These are phyloP conservation scores for Gaertneriomyces semiglobifer DNA, from an alignment of 192 early-diverging fungal genomes.

Conservation along the genomic window DNA sequence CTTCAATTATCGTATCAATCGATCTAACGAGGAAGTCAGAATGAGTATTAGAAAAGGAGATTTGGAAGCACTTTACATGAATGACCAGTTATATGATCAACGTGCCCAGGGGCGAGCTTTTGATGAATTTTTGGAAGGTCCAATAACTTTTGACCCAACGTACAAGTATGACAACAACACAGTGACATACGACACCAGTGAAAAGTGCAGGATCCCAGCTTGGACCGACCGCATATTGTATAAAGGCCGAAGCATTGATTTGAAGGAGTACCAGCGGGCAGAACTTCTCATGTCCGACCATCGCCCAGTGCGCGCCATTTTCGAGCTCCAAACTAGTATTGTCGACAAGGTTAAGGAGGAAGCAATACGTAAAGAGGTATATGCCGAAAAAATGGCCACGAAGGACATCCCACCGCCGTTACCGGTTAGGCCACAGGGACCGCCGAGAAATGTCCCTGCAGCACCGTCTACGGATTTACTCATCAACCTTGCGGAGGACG, in stretches of 20 bases:
- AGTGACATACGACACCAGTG: constrained; percentile 67
- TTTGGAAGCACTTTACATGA: constrained; percentile 12
- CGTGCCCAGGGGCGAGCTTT: constrained; percentile 64
- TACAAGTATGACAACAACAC: constrained; percentile 81
- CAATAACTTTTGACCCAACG: constrained; percentile 69
- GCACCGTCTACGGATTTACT: constrained; percentile 23
- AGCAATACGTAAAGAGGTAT: constrained; percentile 22
- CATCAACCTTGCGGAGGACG: constrained; percentile 31
- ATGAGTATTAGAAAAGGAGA: constrained; percentile 3
- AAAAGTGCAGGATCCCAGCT: constrained; percentile 60
- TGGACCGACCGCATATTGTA: constrained; percentile 53
- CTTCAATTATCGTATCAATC: constrained; percentile 83
- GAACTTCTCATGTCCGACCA: constrained; percentile 77
- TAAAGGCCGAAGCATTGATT: constrained; percentile 47
- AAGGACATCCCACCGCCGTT: constrained; percentile 20
- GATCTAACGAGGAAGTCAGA: constrained; percentile 66
- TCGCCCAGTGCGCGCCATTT: constrained; percentile 51
- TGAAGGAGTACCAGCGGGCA: constrained; percentile 43
- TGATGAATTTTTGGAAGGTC: constrained; percentile 71
- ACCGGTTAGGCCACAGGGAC: constrained; percentile 22
- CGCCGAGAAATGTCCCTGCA: background rate
- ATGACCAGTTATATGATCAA: constrained; percentile 34
- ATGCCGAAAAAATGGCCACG: constrained; percentile 20
- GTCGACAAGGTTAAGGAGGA: constrained; percentile 24
- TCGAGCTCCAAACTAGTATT: constrained; percentile 27